Evolutionary conservation across 306 rosid species (phyloP).

Genomic region (Vigna hirtella): DNA sequence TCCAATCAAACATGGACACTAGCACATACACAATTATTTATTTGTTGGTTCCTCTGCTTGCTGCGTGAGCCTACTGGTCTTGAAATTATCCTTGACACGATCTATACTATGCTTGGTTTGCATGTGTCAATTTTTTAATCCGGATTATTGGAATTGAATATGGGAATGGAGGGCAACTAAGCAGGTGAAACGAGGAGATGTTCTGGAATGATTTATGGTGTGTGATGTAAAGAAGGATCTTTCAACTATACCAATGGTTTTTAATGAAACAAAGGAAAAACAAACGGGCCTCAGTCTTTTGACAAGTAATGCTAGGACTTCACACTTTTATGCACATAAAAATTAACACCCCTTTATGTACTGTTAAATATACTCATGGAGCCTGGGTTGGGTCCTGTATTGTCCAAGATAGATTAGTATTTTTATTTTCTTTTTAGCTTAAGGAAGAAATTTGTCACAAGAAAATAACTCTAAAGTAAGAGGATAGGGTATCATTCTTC

Average conservation of each 20-base stretch:
- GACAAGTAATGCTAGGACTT: slow-evolving; percentile 12
- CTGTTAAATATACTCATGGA: slow-evolving; percentile 25
- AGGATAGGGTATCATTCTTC: not conserved
- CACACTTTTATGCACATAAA: slow-evolving; percentile 4
- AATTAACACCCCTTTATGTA: not conserved
- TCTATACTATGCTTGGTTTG: slow-evolving; percentile 18
- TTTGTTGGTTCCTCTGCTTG: not conserved
- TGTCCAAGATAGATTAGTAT: not conserved
- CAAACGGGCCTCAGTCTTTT: slow-evolving; percentile 5
- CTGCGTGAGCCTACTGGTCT: slow-evolving; percentile 20
- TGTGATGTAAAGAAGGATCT: slow-evolving; percentile 22
- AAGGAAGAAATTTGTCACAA: slow-evolving; percentile 19
- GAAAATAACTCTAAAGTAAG: slow-evolving; percentile 20
- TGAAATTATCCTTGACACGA: slow-evolving; percentile 27
- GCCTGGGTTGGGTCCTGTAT: slow-evolving; percentile 29
- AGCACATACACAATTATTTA: not conserved
- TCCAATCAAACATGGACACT: slow-evolving; percentile 37
- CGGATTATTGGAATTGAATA: slow-evolving; percentile 18
- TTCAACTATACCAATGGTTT: slow-evolving; percentile 34
- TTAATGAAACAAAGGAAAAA: slow-evolving; percentile 1
- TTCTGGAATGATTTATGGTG: slow-evolving; percentile 27
- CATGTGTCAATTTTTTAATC: slow-evolving; percentile 19
- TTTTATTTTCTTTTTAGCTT: not conserved
- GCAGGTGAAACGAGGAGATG: slow-evolving; percentile 33
- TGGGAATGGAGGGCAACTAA: slow-evolving; percentile 20